Conservation (phyloP, 148 eudicot genomes). For the Fagopyrum tataricum region DNA sequence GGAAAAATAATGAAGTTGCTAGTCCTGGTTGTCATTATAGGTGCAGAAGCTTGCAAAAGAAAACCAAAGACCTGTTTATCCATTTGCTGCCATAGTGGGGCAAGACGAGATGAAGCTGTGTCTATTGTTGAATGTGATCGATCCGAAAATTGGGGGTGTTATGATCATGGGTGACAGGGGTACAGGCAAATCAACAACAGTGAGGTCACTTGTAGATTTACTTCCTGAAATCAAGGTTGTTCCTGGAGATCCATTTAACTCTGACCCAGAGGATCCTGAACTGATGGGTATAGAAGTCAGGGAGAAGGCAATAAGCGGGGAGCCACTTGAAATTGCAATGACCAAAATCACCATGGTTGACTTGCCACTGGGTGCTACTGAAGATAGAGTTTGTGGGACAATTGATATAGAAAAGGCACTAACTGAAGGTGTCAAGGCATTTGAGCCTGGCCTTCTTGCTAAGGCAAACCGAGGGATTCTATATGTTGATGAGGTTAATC, state of each 20-base stretch:
- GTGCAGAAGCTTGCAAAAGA: conserved; percentile 54
- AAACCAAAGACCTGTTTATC: conserved; percentile 85
- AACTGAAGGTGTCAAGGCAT: conserved; percentile 90
- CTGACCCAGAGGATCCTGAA: conserved; percentile 95
- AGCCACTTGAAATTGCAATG: conserved; percentile 38
- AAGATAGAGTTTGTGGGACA: conserved; percentile 95
- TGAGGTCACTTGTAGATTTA: conserved; percentile 78
- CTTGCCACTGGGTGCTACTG: conserved; percentile 88
- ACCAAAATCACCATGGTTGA: conserved; percentile 98
- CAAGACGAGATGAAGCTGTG: conserved; percentile 98
- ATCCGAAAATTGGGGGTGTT: conserved; percentile 96
- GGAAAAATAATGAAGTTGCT: not conserved
- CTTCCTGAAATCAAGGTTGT: conserved; percentile 89
- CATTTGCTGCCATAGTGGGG: conserved; percentile 93
- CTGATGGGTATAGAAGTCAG: conserved; percentile 82
- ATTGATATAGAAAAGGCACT: conserved; percentile 94
- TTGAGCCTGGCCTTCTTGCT: conserved; percentile 96
- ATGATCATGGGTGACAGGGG: conserved; percentile 99
- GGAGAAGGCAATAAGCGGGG: conserved; percentile 62
- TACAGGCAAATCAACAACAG: conserved; percentile 90
- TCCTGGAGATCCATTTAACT: conserved; percentile 80
- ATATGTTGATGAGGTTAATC: conserved; percentile 88
- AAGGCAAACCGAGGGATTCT: conserved; percentile 89
- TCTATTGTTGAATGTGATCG: conserved; percentile 83
- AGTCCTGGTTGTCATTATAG: not conserved